Conservation (phyloP, 148 eudicot genomes). For the Nepenthes gracilis region DNA sequence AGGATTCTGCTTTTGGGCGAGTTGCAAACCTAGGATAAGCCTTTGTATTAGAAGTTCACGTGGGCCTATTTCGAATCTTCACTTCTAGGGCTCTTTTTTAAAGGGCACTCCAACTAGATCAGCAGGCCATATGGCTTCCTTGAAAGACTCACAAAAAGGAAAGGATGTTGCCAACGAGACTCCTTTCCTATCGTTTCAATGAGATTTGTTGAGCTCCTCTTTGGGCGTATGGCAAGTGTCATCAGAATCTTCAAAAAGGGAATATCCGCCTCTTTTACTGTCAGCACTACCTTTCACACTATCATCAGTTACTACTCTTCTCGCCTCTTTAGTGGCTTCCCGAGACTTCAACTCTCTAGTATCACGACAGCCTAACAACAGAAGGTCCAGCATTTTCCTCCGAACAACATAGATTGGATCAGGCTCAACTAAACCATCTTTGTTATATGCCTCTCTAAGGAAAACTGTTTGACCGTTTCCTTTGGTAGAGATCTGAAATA, state of each 20-base stretch:
- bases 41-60: too few relatives aligned
- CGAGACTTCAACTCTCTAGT: conserved; percentile 30
- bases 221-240: not conserved
- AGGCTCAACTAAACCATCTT: conserved; percentile 35
- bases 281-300: conserved; percentile 1
- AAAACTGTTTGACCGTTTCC: conserved; percentile 43
- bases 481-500: conserved; percentile 56
- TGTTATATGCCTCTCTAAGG: conserved; percentile 57
- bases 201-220: too few relatives aligned
- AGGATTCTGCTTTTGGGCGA: too few relatives aligned
- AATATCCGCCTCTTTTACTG: conserved; percentile 1
- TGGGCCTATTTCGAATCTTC: too few relatives aligned
- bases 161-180: too few relatives aligned
- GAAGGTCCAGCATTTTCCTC: conserved; percentile 65
- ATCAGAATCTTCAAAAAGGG: conserved; percentile 3
- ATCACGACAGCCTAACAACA: conserved; percentile 37
- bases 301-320: not conserved
- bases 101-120: too few relatives aligned
- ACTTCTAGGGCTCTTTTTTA: too few relatives aligned
- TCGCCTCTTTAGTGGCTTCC: conserved; percentile 15
- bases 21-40: too few relatives aligned
- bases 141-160: too few relatives aligned
- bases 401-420: conserved; percentile 37
- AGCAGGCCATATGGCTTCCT: too few relatives aligned
- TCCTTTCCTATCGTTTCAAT: too few relatives aligned